Conservation (phyloP, 139 green algal species). For the Marvania coccoides region DNA sequence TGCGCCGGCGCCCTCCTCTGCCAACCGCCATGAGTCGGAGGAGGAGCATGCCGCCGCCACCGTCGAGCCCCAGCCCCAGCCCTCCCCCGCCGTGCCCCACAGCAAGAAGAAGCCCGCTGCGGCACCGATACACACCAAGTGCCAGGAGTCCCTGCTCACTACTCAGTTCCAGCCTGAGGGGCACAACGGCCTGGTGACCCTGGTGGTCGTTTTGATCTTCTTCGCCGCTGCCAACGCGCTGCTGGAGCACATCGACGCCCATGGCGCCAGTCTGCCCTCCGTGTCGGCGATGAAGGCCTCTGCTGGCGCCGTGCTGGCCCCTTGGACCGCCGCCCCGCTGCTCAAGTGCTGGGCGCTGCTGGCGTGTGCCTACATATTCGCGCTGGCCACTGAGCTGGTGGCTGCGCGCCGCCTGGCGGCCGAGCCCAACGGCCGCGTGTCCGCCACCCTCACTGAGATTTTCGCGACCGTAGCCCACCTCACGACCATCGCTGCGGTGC, state of each 20-base stretch:
- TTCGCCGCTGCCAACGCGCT: slow-evolving; percentile 68
- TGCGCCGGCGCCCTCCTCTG: no score
- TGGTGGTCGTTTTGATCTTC: slow-evolving; percentile 65
- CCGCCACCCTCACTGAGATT: slow-evolving; percentile 38
- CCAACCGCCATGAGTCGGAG: no score
- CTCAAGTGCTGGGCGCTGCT: slow-evolving; percentile 45
- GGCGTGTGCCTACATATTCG: neutral
- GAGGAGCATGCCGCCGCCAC: no score
- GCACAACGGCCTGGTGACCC: slow-evolving; percentile 42
- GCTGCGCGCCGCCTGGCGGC: neutral
- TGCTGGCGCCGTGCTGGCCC: no score
- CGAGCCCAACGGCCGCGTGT: no score
- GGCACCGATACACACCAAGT: slow-evolving; percentile 47
- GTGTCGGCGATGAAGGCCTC: slow-evolving; percentile 13
- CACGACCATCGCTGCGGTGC: slow-evolving; percentile 26
- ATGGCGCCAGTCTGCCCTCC: slow-evolving; percentile 48
- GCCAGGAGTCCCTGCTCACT: slow-evolving; percentile 41
- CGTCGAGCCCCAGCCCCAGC: no score
- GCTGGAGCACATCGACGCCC: slow-evolving; percentile 80
- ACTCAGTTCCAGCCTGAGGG: slow-evolving; percentile 40
- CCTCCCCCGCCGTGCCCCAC: no score
- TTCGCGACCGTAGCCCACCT: slow-evolving; percentile 36
- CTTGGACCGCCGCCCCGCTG: slow-evolving; percentile 25
- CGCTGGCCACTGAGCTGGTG: slow-evolving; percentile 28
- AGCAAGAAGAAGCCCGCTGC: no score